Evolutionary conservation across 2,329 filamentous ascomycete species (phyloP).

Genomic region (Berkeleyomyces basicola): DNA sequence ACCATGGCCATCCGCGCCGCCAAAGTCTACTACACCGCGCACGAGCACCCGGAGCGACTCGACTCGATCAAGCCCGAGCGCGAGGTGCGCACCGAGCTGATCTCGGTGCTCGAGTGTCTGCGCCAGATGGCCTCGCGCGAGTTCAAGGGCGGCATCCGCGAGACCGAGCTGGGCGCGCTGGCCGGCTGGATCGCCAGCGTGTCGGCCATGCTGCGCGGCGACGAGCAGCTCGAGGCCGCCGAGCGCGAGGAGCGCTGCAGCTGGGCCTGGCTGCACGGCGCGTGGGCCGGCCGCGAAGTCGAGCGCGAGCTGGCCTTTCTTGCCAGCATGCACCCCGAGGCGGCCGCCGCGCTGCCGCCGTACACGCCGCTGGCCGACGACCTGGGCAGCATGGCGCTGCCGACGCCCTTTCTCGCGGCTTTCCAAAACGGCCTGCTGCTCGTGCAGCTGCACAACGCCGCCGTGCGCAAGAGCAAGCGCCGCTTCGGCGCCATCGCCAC

Average conservation of each 20-base stretch:
- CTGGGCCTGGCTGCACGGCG: conserved; percentile 63
- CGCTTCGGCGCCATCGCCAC: conserved; percentile 79
- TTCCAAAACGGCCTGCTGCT: conserved; percentile 68
- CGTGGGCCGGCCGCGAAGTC: conserved; percentile 58
- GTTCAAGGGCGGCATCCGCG: conserved; percentile 66
- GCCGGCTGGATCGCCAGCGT: conserved; percentile 66
- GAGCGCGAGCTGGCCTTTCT: conserved; percentile 73
- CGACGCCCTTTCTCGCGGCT: conserved; percentile 56
- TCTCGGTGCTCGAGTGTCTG: conserved; percentile 75
- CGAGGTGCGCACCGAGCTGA: conserved; percentile 65
- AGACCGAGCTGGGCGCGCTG: conserved; percentile 63
- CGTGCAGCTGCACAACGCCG: conserved; percentile 76
- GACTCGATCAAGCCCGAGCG: conserved; percentile 79
- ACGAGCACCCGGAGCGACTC: conserved; percentile 71
- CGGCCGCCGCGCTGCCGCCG: conserved; percentile 33
- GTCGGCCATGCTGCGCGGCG: conserved; percentile 55
- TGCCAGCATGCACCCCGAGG: conserved; percentile 43
- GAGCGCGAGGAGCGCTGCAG: conserved; percentile 53
- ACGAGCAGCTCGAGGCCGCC: conserved; percentile 58
- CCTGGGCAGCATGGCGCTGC: conserved; percentile 24
- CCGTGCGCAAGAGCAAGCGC: conserved; percentile 67
- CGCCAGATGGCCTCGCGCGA: conserved; percentile 81
- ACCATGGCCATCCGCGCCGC: conserved; percentile 92
- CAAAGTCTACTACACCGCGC: conserved; percentile 89
- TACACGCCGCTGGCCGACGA: conserved; percentile 34